phyloP scores from a whole-genome alignment of 768 basidiomycete genomes.

The Leccinum olivaceopallidum region DNA sequence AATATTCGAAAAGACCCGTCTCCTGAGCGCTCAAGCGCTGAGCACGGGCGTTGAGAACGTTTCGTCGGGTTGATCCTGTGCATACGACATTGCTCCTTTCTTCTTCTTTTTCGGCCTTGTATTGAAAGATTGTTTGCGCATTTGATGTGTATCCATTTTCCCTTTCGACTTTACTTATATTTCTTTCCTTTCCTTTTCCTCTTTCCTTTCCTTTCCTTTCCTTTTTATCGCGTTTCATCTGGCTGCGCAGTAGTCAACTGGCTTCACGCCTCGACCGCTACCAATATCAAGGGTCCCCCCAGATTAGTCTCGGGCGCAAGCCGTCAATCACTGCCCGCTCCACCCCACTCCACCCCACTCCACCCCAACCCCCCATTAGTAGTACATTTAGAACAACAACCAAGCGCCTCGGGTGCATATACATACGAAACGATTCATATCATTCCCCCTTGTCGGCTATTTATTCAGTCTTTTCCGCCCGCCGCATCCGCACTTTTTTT shows the following conservation, averaged over 20 bases:
- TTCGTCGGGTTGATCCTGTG: not conserved
- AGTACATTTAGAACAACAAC: not conserved
- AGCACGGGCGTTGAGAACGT: not conserved
- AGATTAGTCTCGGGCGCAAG: not conserved
- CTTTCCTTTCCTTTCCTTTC: not conserved
- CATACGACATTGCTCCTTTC: not conserved
- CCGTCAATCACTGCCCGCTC: not conserved
- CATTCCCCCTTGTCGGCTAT: not conserved
- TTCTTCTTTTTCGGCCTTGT: not conserved
- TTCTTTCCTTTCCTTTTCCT: no score
- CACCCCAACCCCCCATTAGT: not conserved
- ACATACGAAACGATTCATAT: not conserved
- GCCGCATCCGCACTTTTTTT: not conserved
- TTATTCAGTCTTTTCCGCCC: constrained; percentile 8
- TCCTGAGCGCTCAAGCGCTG: not conserved
- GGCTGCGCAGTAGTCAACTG: not conserved
- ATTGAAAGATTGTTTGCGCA: not conserved
- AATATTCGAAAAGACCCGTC: constrained; percentile 42
- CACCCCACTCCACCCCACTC: not conserved
- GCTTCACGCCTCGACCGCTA: constrained; percentile 4
- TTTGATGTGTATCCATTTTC: not conserved
- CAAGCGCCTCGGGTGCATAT: not conserved
- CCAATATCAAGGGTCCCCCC: constrained; percentile 6
- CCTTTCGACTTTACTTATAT: not conserved
- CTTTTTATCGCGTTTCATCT: not conserved